Base-by-base conservation (phyloP, 2,329 filamentous ascomycete species). In the Colletotrichum sp. region DNA sequence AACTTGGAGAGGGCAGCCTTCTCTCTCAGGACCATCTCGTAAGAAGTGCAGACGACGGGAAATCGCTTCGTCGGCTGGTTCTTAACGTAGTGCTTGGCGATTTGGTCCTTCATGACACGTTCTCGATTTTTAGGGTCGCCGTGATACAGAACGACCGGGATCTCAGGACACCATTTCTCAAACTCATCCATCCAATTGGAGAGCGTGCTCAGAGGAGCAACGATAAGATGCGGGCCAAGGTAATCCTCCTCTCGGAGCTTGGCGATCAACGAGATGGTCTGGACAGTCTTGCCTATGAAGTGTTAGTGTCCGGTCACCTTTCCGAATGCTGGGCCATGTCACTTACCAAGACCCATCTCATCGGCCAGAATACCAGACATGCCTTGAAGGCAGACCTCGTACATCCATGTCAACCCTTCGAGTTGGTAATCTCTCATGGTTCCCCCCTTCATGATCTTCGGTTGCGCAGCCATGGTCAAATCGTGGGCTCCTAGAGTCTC, bases 121-220 rank as follows among this genome's bases (percentile, higher is more conserved):
- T 92, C 93, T n/a, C 97, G 91, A 77, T 97, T 92, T 25, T 92
- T 88, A 30, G 96, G 95, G 12, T 91, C 93, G 11, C 97, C 97
- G 80, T 99, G 97, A 80, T 98, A 98, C 79, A 98, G 91, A 66
- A 98, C 88, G 0, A 97, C 96, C 0, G 96, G 96, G 52, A 98
- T 96, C 3, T 90, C 91, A 0, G 97, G 97, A 0, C 95, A 95
- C 96, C 96, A 99, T 79, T 94, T 94, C 39, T 93, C 89, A 79
- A 98, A 98, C 81, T 99, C 97, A 57, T 97, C 94, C 57, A 98
- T 93, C 97, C 97, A 99, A 82, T 98, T 99, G 52, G 94, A 96
- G 0, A 98, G 90, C 0, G 97, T 98, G 81, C 96, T 98, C 6
- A 98, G 85, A 0, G 97, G 97, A 0, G 96, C 96, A 8, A 97